These are phyloP conservation scores for Candida sanyaensis DNA, from an alignment of 1,139 yeast genomes.

Conservation along the genomic window DNA sequence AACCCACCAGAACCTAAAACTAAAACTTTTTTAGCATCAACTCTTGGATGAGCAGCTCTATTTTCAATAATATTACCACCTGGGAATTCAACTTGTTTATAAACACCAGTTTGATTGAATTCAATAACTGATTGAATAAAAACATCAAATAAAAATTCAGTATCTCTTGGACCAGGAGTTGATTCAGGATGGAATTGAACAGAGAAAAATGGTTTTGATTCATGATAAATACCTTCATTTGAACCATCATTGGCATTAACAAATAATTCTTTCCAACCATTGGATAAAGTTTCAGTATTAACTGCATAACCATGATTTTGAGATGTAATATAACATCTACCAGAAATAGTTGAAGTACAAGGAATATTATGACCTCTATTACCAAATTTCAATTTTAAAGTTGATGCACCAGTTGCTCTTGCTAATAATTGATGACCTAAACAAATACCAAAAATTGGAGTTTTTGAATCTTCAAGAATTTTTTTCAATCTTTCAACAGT, in stretches of 20 bases:
- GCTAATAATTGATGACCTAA: conserved; percentile 98
- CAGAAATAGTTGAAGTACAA: conserved; percentile 88
- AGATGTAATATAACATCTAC: conserved; percentile 97
- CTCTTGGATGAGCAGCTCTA: conserved; percentile 58
- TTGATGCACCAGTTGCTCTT: conserved; percentile 92
- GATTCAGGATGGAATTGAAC: conserved; percentile 99
- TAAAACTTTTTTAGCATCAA: conserved; percentile 85
- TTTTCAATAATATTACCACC: conserved; percentile 82
- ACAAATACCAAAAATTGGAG: conserved; percentile 96
- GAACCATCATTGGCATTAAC: conserved; percentile 97
- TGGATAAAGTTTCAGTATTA: conserved; percentile 69
- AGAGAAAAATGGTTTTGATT: conserved; percentile 88
- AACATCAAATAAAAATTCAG: conserved; percentile 94
- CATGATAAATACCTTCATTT: conserved; percentile 97
- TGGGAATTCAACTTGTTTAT: conserved; percentile 84
- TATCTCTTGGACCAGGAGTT: conserved; percentile 99
- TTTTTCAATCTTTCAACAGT: conserved; percentile 60
- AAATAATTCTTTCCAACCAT: conserved; percentile 92
- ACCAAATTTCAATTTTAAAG: conserved; percentile 93
- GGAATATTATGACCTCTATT: conserved; percentile 99
- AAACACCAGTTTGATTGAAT: conserved; percentile 50
- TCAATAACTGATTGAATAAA: conserved; percentile 83
- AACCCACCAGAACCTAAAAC: conserved; percentile 98
- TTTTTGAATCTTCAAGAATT: conserved; percentile 61
- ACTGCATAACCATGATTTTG: conserved; percentile 99